phyloP scores from a whole-genome alignment of 192 early-diverging fungal species.

The Gorgonomyces haynaldii region DNA sequence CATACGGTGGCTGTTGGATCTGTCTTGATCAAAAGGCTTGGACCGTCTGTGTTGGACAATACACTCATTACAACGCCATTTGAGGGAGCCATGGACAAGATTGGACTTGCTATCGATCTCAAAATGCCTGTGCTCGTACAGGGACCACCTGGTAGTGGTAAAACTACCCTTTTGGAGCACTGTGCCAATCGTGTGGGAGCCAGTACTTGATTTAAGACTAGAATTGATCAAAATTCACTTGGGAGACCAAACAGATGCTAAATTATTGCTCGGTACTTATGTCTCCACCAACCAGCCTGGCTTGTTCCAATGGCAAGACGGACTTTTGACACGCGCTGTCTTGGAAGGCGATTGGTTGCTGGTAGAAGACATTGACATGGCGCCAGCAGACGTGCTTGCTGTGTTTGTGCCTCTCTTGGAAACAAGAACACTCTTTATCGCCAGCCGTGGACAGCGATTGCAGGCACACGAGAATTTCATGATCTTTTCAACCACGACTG shows the following conservation, averaged over 20 bases:
- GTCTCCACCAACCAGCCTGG: slow-evolving; percentile 83
- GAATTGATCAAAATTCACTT: slow-evolving; percentile 87
- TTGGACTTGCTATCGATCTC: not conserved
- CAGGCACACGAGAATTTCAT: slow-evolving; percentile 75
- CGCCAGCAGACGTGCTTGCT: slow-evolving; percentile 86
- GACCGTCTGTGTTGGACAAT: no score
- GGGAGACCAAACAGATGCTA: slow-evolving; percentile 92
- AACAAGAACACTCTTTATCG: slow-evolving; percentile 76
- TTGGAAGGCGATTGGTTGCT: slow-evolving; percentile 85
- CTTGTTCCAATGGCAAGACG: slow-evolving; percentile 89
- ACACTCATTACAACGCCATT: no score
- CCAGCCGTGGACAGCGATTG: slow-evolving; percentile 78
- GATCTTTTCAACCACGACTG: slow-evolving; percentile 74
- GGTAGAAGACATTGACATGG: slow-evolving; percentile 94
- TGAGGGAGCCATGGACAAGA: not conserved
- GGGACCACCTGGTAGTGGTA: no score
- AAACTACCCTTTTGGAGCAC: no score
- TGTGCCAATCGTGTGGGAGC: no score
- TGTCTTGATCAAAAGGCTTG: no score
- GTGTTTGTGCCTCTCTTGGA: slow-evolving; percentile 88
- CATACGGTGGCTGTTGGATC: no score
- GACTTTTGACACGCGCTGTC: slow-evolving; percentile 86
- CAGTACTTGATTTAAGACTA: slow-evolving; percentile 4
- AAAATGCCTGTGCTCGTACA: not conserved
- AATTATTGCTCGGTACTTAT: slow-evolving; percentile 90